Percentiles rank a stretch among this genome's conserved stretches.
phyloP scores from a whole-genome alignment of 2,329 filamentous ascomycete species.

The Xylaria hypoxylon region DNA sequence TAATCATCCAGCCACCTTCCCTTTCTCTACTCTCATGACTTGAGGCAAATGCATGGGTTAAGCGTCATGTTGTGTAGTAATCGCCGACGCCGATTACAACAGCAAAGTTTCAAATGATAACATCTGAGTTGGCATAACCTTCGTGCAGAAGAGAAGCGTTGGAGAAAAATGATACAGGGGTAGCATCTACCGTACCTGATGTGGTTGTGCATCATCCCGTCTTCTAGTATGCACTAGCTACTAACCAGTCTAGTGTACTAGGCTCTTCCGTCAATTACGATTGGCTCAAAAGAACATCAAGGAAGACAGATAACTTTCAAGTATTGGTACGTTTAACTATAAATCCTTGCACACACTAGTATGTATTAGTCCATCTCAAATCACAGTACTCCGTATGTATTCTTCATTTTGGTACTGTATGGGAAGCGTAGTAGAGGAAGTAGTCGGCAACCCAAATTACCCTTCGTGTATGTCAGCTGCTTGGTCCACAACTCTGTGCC shows the following conservation, averaged over 20 bases:
- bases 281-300: constrained; percentile 1
- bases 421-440: background rate
- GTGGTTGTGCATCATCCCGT: background rate
- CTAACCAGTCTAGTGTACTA: too few species aligned
- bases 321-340: constrained; percentile 10
- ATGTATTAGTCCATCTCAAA: background rate
- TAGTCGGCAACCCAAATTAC: constrained; percentile 16
- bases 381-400: constrained; percentile 7
- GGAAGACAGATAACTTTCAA: background rate
- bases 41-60: too few species aligned
- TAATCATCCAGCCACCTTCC: too few species aligned
- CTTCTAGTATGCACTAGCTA: background rate
- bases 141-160: background rate
- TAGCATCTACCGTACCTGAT: background rate
- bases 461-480: background rate
- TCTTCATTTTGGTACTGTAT: constrained; percentile 11
- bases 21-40: too few species aligned
- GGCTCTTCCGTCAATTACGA: background rate
- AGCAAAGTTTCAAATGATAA: constrained; percentile 29
- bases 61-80: constrained; percentile 12
- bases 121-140: constrained; percentile 17
- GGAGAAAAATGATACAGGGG: background rate
- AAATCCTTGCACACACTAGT: constrained; percentile 7
- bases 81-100: constrained; percentile 21
- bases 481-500: background rate